phyloP scores from a whole-genome alignment of 306 rosid species.

The Inga leiocalycina region DNA sequence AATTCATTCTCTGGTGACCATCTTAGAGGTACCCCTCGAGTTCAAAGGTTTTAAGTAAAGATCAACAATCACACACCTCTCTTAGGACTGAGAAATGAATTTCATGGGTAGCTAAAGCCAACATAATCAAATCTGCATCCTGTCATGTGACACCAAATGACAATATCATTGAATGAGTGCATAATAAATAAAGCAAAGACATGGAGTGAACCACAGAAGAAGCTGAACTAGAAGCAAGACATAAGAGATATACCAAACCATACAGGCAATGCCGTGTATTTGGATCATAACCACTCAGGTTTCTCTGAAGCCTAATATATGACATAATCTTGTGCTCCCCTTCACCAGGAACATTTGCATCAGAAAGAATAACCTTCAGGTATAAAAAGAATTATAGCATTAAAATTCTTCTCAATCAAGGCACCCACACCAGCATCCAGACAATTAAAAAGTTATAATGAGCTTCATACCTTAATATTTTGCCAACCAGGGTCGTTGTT shows the following conservation, averaged over 20 bases:
- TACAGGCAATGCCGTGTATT: slow-evolving; percentile 96
- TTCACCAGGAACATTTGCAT: slow-evolving; percentile 99
- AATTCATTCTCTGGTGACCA: slow-evolving; percentile 4
- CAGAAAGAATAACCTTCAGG: slow-evolving; percentile 90
- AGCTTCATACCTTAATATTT: slow-evolving; percentile 69
- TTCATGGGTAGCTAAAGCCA: slow-evolving; percentile 98
- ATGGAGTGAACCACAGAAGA: neutral
- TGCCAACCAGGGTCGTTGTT: slow-evolving; percentile 98
- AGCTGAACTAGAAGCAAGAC: slow-evolving; percentile 43
- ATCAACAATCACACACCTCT: slow-evolving; percentile 66
- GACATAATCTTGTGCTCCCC: slow-evolving; percentile 99
- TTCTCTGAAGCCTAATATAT: slow-evolving; percentile 93
- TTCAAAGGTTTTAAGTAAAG: slow-evolving; percentile 21
- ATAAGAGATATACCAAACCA: slow-evolving; percentile 90
- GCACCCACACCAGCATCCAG: slow-evolving; percentile 8
- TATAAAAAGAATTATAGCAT: neutral
- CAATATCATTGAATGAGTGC: slow-evolving; percentile 19
- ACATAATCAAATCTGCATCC: slow-evolving; percentile 99
- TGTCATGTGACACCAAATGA: slow-evolving; percentile 44
- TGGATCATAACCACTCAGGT: slow-evolving; percentile 90
- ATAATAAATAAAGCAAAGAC: slow-evolving; percentile 15
- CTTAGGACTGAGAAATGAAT: slow-evolving; percentile 94
- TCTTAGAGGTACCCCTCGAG: slow-evolving; percentile 13
- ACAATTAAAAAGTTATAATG: slow-evolving; percentile 13
- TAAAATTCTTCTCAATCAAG: slow-evolving; percentile 14